These are phyloP conservation scores for Hamamelis virginiana DNA, from an alignment of 164 flowering plant genomes.

Conservation along the genomic window DNA sequence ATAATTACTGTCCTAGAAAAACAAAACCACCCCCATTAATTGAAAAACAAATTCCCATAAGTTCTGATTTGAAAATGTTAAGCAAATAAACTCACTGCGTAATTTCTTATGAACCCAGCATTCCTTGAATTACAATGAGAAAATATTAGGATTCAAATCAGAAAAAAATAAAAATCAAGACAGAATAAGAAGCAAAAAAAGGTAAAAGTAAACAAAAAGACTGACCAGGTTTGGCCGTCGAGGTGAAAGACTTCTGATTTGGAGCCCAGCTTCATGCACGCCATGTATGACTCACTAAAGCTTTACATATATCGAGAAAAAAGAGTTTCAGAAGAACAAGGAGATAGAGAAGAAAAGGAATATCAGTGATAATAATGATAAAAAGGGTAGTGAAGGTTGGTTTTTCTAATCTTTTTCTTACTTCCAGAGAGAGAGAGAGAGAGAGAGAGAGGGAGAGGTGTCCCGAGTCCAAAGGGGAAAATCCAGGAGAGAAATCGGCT, in stretches of 20 bases:
- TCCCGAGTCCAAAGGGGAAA: conserved; percentile 41
- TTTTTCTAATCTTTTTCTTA: neutral
- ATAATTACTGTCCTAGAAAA: neutral
- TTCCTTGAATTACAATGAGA: too few relatives aligned
- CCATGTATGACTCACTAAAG: conserved; percentile 29
- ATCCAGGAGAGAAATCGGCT: conserved; percentile 14
- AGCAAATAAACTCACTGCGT: neutral
- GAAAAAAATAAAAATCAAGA: neutral
- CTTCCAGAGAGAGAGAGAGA: conserved; percentile 4
- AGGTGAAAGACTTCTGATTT: conserved; percentile 61
- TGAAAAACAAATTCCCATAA: neutral
- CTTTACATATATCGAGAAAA: neutral
- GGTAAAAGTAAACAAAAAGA: neutral
- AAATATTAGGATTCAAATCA: too few relatives aligned
- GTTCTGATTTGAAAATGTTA: neutral
- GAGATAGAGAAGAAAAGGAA: neutral
- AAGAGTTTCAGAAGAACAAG: neutral
- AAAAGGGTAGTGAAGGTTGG: too few relatives aligned
- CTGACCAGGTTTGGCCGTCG: conserved; percentile 55
- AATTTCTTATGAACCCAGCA: neutral
- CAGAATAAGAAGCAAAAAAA: neutral
- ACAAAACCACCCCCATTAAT: neutral
- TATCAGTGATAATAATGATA: neutral
- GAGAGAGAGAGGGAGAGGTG: conserved; percentile 12
- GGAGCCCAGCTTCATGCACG: conserved; percentile 62